Evolutionary conservation across 768 basidiomycete species (phyloP).

Genomic region (Rubroboletus pulcherrimus): DNA sequence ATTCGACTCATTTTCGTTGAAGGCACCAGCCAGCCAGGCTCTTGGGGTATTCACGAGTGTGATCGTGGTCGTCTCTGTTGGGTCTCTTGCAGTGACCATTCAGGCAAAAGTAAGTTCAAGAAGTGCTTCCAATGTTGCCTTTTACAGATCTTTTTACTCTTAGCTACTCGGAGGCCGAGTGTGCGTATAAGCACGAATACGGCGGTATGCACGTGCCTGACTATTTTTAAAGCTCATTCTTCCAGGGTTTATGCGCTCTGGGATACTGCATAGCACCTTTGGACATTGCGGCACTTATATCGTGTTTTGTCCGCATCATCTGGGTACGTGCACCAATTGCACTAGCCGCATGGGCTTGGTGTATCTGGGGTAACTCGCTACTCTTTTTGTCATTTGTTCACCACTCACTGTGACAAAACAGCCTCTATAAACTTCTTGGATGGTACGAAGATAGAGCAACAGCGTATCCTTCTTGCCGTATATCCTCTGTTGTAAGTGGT

Average conservation of each 20-base stretch:
- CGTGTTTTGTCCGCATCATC: slow-evolving; percentile 80
- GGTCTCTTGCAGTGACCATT: slow-evolving; percentile 88
- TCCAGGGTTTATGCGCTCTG: slow-evolving; percentile 91
- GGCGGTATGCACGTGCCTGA: background rate
- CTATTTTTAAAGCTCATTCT: slow-evolving; percentile 66
- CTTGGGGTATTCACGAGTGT: slow-evolving; percentile 91
- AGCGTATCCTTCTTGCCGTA: slow-evolving; percentile 87
- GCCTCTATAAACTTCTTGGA: slow-evolving; percentile 95
- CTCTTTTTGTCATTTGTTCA: background rate
- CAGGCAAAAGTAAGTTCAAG: slow-evolving; percentile 77
- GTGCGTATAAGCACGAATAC: slow-evolving; percentile 40
- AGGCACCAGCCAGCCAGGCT: slow-evolving; percentile 83
- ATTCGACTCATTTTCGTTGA: slow-evolving; percentile 2
- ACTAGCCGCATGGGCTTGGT: slow-evolving; percentile 89
- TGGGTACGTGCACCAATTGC: slow-evolving; percentile 87
- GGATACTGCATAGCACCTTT: slow-evolving; percentile 96
- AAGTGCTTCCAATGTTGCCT: background rate
- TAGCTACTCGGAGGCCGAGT: slow-evolving; percentile 81
- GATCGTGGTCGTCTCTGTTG: slow-evolving; percentile 88
- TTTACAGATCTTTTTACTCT: background rate
- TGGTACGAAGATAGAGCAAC: slow-evolving; percentile 89
- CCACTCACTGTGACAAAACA: slow-evolving; percentile 28
- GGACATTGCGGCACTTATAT: slow-evolving; percentile 82
- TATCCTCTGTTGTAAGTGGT: slow-evolving; percentile 84
- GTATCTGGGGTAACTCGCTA: slow-evolving; percentile 79